phyloP scores from a whole-genome alignment of 2,329 filamentous ascomycete genomes.

The Hypoxylon sp. region DNA sequence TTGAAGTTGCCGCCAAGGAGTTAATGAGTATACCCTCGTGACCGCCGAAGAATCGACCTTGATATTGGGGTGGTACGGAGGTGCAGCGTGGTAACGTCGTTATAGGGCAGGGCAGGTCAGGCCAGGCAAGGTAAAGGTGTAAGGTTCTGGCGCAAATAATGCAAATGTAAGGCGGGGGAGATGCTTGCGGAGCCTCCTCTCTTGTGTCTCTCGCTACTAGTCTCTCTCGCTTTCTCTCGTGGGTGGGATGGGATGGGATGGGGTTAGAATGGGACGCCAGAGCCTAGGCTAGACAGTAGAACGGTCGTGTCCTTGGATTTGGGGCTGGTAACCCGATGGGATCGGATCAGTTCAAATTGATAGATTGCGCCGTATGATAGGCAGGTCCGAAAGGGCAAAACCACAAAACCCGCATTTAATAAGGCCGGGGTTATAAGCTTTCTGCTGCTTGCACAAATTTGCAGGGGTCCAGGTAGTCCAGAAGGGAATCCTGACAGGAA shows the following conservation, averaged over 20 bases:
- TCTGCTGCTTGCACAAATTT: constrained; percentile 45
- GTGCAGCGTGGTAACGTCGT: constrained; percentile 43
- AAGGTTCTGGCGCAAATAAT: constrained; percentile 45
- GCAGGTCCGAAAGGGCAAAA: constrained; percentile 44
- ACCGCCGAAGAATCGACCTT: constrained; percentile 41
- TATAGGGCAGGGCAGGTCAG: constrained; percentile 37
- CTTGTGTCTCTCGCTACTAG: constrained; percentile 20
- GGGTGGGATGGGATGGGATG: constrained; percentile 14
- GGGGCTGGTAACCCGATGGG: constrained; percentile 47
- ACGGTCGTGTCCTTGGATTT: constrained; percentile 40
- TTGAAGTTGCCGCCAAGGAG: constrained; percentile 40
- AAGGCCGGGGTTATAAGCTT: constrained; percentile 46
- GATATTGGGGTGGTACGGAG: constrained; percentile 42
- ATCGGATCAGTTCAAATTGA: constrained; percentile 48
- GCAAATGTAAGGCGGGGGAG: constrained; percentile 45
- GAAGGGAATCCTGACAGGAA: constrained; percentile 40
- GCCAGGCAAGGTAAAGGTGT: constrained; percentile 38
- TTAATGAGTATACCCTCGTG: constrained; percentile 43
- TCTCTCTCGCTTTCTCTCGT: constrained; percentile 12
- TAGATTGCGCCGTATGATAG: constrained; percentile 49
- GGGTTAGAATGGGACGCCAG: constrained; percentile 28
- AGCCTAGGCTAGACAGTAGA: constrained; percentile 21
- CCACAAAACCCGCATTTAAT: constrained; percentile 47
- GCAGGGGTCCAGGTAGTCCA: constrained; percentile 39
- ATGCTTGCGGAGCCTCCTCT: constrained; percentile 48